Evolutionary conservation across 495 filamentous ascomycete genomes (phyloP), one percentile per base, ranked within the genome.

Genomic region (Penicillium canariense): DNA sequence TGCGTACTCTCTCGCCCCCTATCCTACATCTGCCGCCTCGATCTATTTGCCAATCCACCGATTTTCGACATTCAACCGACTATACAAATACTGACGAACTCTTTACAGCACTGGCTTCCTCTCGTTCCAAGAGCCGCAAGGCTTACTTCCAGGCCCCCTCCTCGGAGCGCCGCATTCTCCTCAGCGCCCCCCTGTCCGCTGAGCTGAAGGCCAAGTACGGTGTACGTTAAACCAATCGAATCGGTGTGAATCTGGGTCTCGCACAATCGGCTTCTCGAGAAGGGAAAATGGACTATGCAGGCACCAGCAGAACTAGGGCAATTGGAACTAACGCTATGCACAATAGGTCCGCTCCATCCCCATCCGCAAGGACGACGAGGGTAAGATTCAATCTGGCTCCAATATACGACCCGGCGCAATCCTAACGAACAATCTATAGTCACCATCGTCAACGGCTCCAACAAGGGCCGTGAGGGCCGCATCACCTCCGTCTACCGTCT

Each of bases 331-430:
- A 66, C 63, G 20, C 39, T 47, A 48, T 14, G 55, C 38, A 11
- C 50, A 22, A 60, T 65, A 96, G 90, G 91, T 96, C 75, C 92
- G 91, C 78, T 87, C 88, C 67, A 96, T 98, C 70, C 94, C 94
- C 68, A 84, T 98, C 83, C 91, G 94, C 81, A 95, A 95, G 78
- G 93, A 96, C 75, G 94, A 99, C 78, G 90, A 96, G 77, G 91
- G 42, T 45, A 45, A 45, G 42, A 45, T 7, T 28, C 17, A 1
- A 39, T 22, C 17, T 39, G 36, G 17, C 36, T 20, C 36, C 18
- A 20, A 39, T 20, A 20, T 39, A 39, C 10, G 36, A 39, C 10
- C 17, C 15, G 18, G 36, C 42, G 23, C 42, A 45, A 45, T 45
- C 11, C 42, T 45, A 26, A 26, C 26, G 27, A 34, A 4, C 27